Conservation (phyloP, 345 rosid species). For the Brassica nigra region DNA sequence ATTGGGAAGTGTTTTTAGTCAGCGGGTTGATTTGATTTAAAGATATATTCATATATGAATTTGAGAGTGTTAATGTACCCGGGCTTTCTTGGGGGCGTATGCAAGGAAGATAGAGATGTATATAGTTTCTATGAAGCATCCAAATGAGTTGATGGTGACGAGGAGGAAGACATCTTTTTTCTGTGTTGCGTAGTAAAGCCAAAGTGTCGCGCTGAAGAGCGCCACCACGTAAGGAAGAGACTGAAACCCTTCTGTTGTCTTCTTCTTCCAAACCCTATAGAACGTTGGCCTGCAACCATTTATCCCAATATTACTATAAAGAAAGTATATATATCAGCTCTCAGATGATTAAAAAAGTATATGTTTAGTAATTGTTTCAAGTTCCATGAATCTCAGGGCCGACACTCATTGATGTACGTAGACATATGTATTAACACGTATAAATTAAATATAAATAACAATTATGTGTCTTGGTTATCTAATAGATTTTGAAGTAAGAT, state of each 20-base stretch:
- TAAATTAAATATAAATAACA: neutral
- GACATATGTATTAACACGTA: neutral
- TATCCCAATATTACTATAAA: neutral
- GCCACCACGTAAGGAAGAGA: conserved; percentile 65
- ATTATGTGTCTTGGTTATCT: neutral
- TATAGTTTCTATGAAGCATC: conserved; percentile 62
- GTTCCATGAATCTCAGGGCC: too few relatives aligned
- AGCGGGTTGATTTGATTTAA: neutral
- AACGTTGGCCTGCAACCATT: conserved; percentile 62
- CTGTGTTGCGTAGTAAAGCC: conserved; percentile 63
- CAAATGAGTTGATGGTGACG: conserved; percentile 62
- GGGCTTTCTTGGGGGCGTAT: conserved; percentile 54
- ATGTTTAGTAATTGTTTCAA: too few relatives aligned
- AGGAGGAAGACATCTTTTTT: conserved; percentile 63
- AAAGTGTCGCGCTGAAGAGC: conserved; percentile 67
- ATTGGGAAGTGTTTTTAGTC: neutral
- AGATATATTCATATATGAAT: neutral
- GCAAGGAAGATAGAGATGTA: conserved; percentile 59
- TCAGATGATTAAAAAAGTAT: too few relatives aligned
- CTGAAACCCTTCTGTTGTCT: conserved; percentile 74
- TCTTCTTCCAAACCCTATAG: conserved; percentile 59
- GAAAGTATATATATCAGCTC: too few relatives aligned
- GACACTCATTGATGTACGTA: neutral
- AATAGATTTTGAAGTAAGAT: neutral
- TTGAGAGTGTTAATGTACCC: conserved; percentile 39